A percentile compares a stretch with the other conserved stretches of the same genome.
These are phyloP conservation scores for Myxozyma kluyveri DNA, from an alignment of 805 yeast species.

Conservation along the genomic window DNA sequence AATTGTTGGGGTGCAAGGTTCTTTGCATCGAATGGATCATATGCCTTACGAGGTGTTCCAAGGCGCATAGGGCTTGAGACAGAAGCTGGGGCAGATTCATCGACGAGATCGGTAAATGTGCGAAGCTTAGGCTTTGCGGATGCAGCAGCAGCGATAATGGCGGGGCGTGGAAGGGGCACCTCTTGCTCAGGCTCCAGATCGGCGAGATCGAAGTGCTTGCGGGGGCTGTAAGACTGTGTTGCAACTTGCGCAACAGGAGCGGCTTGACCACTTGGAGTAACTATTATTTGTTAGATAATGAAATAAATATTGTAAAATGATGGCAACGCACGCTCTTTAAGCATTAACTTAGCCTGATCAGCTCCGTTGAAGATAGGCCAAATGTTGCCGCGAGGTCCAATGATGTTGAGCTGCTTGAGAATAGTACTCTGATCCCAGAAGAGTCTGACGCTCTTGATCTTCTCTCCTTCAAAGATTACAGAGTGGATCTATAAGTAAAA, in stretches of 20 bases:
- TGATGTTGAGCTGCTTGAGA: slow-evolving; percentile 34
- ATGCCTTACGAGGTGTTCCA: slow-evolving; percentile 15
- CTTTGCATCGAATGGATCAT: slow-evolving; percentile 9
- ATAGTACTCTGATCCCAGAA: slow-evolving; percentile 35
- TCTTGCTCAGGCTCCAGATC: slow-evolving; percentile 26
- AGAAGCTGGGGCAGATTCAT: slow-evolving; percentile 10
- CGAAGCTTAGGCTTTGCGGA: slow-evolving; percentile 29
- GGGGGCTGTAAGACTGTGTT: background rate
- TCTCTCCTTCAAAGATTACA: slow-evolving; percentile 17
- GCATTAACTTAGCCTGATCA: slow-evolving; percentile 26
- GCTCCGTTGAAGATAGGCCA: slow-evolving; percentile 34
- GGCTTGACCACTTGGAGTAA: slow-evolving; percentile 12
- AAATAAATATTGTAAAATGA: background rate
- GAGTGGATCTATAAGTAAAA: slow-evolving; percentile 20
- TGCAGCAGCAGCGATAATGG: slow-evolving; percentile 25
- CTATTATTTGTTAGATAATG: background rate
- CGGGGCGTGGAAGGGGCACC: slow-evolving; percentile 26
- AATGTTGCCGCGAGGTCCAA: slow-evolving; percentile 35
- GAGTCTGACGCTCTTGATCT: slow-evolving; percentile 27
- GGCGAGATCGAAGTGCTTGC: slow-evolving; percentile 15
- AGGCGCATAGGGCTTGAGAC: slow-evolving; percentile 18
- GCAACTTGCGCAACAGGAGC: background rate
- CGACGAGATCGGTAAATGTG: slow-evolving; percentile 25
- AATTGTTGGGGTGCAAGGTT: slow-evolving; percentile 2
- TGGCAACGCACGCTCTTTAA: slow-evolving; percentile 11